Percentiles rank a stretch among this genome's conserved stretches.
These are phyloP conservation scores for Tylopilus subfusipes DNA, from an alignment of 768 basidiomycete species.

Conservation along the genomic window DNA sequence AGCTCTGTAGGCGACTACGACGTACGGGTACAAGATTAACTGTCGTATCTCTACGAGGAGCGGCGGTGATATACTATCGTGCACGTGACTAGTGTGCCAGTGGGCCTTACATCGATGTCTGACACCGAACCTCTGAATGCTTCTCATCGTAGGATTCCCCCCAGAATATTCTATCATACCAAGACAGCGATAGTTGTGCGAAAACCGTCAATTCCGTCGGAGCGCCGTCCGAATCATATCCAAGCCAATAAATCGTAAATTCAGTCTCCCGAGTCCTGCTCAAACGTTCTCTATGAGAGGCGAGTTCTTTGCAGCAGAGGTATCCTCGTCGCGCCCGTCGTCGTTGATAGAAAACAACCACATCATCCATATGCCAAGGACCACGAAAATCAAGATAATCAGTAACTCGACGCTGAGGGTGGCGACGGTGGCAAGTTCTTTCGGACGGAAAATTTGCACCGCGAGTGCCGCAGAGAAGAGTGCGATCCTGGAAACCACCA, in stretches of 20 bases:
- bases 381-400: not conserved
- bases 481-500: not conserved
- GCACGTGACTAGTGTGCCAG: no score
- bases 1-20: no score
- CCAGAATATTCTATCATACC: no score
- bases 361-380: not conserved
- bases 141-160: no score
- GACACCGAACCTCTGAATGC: no score
- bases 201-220: no score
- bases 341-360: not conserved
- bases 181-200: no score
- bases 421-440: not conserved
- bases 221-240: not conserved
- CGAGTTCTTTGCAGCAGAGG: not conserved
- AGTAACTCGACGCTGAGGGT: constrained; percentile 2
- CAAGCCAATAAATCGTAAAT: not conserved
- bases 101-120: no score
- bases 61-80: no score
- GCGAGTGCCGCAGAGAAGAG: constrained; percentile 10
- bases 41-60: no score
- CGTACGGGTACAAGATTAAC: no score
- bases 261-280: not conserved
- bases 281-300: not conserved
- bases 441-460: constrained; percentile 6
- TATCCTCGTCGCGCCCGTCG: not conserved